These are phyloP conservation scores for Pichia californica DNA, from an alignment of 805 yeast genomes.

Conservation along the genomic window DNA sequence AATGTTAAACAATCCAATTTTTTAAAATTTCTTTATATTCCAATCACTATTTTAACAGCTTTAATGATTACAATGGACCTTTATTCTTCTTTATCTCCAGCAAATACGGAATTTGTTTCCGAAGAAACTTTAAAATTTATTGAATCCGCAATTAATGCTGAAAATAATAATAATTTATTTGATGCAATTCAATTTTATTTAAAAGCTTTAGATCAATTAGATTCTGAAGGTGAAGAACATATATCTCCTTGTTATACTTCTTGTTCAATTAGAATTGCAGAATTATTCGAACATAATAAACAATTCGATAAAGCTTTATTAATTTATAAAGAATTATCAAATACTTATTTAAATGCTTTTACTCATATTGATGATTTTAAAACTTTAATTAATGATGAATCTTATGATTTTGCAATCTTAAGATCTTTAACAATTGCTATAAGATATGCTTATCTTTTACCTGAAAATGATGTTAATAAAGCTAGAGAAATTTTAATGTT, in stretches of 20 bases:
- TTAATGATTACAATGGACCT: not conserved
- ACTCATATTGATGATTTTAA: constrained; percentile 9
- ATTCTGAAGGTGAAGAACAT: constrained; percentile 44
- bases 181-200: constrained; percentile 64
- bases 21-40: not conserved
- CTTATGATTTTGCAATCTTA: constrained; percentile 15
- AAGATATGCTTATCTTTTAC: constrained; percentile 21
- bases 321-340: constrained; percentile 20
- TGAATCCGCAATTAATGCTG: constrained; percentile 15
- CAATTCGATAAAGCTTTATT: constrained; percentile 23
- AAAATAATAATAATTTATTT: constrained; percentile 40
- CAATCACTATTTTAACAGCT: not conserved
- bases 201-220: constrained; percentile 61
- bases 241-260: constrained; percentile 81
- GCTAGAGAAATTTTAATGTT: constrained; percentile 20
- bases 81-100: not conserved
- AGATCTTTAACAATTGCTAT: constrained; percentile 19
- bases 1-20: not conserved
- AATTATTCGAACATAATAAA: constrained; percentile 55
- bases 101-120: constrained; percentile 11
- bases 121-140: constrained; percentile 11
- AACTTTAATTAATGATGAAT: constrained; percentile 6
- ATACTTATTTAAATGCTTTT: constrained; percentile 10
- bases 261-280: constrained; percentile 73
- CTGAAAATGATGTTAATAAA: constrained; percentile 14